Percentiles rank a stretch among this genome's conserved stretches.
phyloP scores from a whole-genome alignment of 2,329 filamentous ascomycete species.

The Botryotinia convoluta region DNA sequence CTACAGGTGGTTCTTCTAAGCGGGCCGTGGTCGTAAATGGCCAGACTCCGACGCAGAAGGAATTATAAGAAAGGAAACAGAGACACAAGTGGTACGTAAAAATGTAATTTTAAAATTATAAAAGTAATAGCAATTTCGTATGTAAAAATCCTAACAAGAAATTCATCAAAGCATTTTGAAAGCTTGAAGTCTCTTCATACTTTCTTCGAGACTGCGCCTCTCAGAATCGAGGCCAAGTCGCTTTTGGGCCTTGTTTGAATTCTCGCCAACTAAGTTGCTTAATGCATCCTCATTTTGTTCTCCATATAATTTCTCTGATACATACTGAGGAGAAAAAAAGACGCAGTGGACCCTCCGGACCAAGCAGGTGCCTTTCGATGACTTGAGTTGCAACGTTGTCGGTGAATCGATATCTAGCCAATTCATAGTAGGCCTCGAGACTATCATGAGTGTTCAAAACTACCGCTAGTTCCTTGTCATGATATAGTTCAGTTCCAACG shows the following conservation, averaged over 20 bases:
- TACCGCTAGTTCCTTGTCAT: conserved; percentile 15
- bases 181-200: conserved; percentile 21
- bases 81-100: neutral
- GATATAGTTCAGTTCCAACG: neutral
- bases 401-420: conserved; percentile 25
- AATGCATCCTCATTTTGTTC: conserved; percentile 18
- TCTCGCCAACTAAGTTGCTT: conserved; percentile 22
- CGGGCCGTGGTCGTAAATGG: neutral
- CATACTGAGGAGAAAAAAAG: conserved; percentile 25
- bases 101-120: neutral
- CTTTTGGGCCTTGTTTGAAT: conserved; percentile 18
- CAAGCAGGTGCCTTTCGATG: conserved; percentile 26
- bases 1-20: neutral
- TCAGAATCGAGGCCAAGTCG: conserved; percentile 15
- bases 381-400: conserved; percentile 27
- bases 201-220: conserved; percentile 23
- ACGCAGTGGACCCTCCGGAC: conserved; percentile 20
- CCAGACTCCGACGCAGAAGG: neutral
- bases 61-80: too few species aligned
- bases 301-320: conserved; percentile 23
- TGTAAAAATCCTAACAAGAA: neutral
- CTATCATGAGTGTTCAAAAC: conserved; percentile 21
- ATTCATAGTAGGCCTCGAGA: conserved; percentile 23
- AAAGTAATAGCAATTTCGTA: neutral
- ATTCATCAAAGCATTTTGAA: conserved; percentile 23